A percentile compares a stretch with the other conserved stretches of the same genome.
These are phyloP conservation scores for Prunus salicina DNA, from an alignment of 306 rosid species.

Conservation along the genomic window DNA sequence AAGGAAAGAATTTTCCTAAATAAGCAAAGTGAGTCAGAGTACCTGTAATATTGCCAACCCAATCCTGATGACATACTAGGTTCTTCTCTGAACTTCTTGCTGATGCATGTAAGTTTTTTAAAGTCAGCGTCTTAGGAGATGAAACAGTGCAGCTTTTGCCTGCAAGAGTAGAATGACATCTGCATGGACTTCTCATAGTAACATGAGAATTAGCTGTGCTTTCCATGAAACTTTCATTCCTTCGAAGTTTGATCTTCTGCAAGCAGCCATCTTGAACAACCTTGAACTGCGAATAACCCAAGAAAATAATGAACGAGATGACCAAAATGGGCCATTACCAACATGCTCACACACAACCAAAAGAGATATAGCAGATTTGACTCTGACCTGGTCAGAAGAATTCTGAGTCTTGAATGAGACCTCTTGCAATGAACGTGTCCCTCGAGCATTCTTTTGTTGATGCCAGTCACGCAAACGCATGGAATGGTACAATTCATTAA, in stretches of 20 bases:
- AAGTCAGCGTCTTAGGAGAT: constrained; percentile 28
- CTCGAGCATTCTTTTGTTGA: constrained; percentile 30
- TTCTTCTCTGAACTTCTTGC: constrained; percentile 41
- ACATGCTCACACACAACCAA: constrained; percentile 11
- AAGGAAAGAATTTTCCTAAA: constrained; percentile 13
- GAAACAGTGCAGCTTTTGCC: constrained; percentile 29
- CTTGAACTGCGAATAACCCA: constrained; percentile 42
- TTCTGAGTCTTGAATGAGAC: constrained; percentile 30
- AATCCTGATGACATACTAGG: constrained; percentile 30
- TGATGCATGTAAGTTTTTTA: constrained; percentile 17
- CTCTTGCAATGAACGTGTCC: constrained; percentile 24
- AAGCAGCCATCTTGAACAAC: constrained; percentile 48
- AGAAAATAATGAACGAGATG: constrained; percentile 26
- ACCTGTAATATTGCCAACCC: constrained; percentile 51
- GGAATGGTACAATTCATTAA: constrained; percentile 52
- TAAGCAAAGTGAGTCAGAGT: constrained; percentile 26
- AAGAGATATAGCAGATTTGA: constrained; percentile 18
- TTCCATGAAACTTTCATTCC: constrained; percentile 43
- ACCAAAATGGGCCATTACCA: not conserved
- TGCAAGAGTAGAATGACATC: constrained; percentile 23
- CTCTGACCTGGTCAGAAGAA: constrained; percentile 54
- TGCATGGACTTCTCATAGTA: constrained; percentile 43
- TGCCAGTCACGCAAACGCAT: constrained; percentile 30
- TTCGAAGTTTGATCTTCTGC: constrained; percentile 55
- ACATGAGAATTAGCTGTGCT: constrained; percentile 74